phyloP scores from a whole-genome alignment of 148 eudicot species.

The Cornus controversa region DNA sequence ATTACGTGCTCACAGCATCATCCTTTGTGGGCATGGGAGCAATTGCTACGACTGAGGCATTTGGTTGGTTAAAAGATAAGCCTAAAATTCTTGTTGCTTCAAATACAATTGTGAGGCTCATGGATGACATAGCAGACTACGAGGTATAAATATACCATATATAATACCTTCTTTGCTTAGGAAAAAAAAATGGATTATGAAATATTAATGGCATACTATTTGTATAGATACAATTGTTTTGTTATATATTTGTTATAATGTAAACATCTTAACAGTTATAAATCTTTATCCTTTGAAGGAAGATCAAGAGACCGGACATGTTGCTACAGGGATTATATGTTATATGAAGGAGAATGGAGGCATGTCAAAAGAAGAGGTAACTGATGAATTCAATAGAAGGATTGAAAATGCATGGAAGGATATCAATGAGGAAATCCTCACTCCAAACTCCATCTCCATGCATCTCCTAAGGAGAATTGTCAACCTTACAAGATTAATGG shows the following conservation, averaged over 20 bases:
- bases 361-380: not conserved
- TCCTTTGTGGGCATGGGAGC: constrained; percentile 23
- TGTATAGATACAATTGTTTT: no score
- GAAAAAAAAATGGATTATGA: no score
- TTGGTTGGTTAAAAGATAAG: no score
- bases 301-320: constrained; percentile 20
- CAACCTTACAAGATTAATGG: constrained; percentile 14
- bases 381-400: constrained; percentile 1
- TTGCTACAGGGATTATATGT: constrained; percentile 17
- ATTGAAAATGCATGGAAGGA: constrained; percentile 20
- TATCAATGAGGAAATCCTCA: constrained; percentile 14
- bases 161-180: no score
- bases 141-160: not conserved
- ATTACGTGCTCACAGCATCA: not conserved
- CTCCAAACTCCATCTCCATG: constrained; percentile 7
- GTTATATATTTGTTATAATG: no score
- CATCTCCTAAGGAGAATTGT: constrained; percentile 12
- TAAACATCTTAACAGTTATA: not conserved
- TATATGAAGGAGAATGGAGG: constrained; percentile 16
- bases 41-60: constrained; percentile 1
- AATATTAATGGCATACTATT: no score
- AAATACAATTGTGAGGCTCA: constrained; percentile 14
- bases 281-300: not conserved
- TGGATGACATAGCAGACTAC: constrained; percentile 31
- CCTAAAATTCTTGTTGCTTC: no score